Percentiles rank a stretch among this genome's conserved stretches.
Conservation (phyloP, 208 protist species). For the Leishmania guyanensis region DNA sequence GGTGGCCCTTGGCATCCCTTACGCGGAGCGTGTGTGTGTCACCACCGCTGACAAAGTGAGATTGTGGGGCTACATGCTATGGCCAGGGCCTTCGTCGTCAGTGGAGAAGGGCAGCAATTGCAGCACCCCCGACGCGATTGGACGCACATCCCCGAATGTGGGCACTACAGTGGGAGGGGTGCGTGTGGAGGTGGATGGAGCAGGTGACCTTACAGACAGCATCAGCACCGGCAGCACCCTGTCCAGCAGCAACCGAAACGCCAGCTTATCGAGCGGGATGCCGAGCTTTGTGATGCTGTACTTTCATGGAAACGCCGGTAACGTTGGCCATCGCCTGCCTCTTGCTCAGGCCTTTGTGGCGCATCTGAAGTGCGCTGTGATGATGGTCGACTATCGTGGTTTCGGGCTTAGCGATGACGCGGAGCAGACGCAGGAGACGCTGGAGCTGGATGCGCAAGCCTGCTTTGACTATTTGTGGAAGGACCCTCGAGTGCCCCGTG, state of each 20-base stretch:
- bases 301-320: conserved; percentile 94
- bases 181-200: background rate
- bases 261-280: background rate
- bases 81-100: conserved; percentile 37
- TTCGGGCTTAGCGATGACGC: conserved; percentile 75
- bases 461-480: conserved; percentile 76
- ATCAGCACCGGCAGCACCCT: background rate
- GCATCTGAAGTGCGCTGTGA: conserved; percentile 62
- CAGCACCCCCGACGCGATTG: conserved; percentile 1
- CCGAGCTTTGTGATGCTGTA: conserved; percentile 77
- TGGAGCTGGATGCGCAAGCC: conserved; percentile 85
- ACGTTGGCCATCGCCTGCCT: conserved; percentile 87
- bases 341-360: conserved; percentile 60
- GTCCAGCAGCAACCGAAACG: background rate
- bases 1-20: conserved; percentile 41
- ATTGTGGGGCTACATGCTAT: conserved; percentile 80
- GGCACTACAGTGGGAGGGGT: background rate
- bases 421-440: conserved; percentile 64
- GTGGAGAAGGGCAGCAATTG: conserved; percentile 7
- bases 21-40: conserved; percentile 72
- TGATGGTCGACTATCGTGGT: conserved; percentile 93
- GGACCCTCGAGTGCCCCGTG: conserved; percentile 58
- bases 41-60: conserved; percentile 63
- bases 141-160: background rate
- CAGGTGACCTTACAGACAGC: background rate